phyloP scores from a whole-genome alignment of 371 early-diverging fungal species.

The Choanephora cucurbitarum region DNA sequence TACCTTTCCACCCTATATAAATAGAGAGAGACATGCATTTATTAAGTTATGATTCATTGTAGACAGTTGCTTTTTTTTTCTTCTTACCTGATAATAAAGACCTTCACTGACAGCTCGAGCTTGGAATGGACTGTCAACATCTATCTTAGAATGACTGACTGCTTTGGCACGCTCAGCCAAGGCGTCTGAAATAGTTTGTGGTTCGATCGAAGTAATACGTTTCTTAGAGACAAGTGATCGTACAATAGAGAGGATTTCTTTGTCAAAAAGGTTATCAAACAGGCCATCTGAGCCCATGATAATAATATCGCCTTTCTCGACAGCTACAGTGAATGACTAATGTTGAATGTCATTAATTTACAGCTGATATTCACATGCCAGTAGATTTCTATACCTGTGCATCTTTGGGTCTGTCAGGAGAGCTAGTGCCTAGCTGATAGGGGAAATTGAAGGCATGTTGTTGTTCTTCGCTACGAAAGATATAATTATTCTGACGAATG shows the following conservation, averaged over 20 bases:
- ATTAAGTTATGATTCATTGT: no score
- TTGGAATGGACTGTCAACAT: slow-evolving; percentile 82
- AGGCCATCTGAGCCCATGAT: slow-evolving; percentile 77
- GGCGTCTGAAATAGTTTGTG: slow-evolving; percentile 71
- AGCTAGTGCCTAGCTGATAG: slow-evolving; percentile 71
- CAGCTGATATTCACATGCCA: no score
- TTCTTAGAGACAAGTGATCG: slow-evolving; percentile 24
- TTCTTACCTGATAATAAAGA: slow-evolving; percentile 53
- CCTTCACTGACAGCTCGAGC: slow-evolving; percentile 74
- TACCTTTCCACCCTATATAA: slow-evolving; percentile 69
- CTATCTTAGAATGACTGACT: slow-evolving; percentile 74
- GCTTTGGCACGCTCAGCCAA: slow-evolving; percentile 71
- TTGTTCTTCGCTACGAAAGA: slow-evolving; percentile 88
- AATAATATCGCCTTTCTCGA: slow-evolving; percentile 73
- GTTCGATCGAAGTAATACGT: slow-evolving; percentile 43
- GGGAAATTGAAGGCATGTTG: slow-evolving; percentile 83
- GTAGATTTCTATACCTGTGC: slow-evolving; percentile 54
- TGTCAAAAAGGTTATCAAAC: slow-evolving; percentile 81
- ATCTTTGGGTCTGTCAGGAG: slow-evolving; percentile 62
- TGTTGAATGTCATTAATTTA: background rate
- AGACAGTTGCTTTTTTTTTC: no score
- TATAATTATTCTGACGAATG: slow-evolving; percentile 77
- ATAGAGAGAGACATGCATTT: no score
- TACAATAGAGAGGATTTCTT: slow-evolving; percentile 68
- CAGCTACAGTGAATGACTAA: slow-evolving; percentile 67